A percentile compares a stretch with the other conserved stretches of the same genome.
phyloP scores from a whole-genome alignment of 768 basidiomycete species.

The Tricholoma matsutake region DNA sequence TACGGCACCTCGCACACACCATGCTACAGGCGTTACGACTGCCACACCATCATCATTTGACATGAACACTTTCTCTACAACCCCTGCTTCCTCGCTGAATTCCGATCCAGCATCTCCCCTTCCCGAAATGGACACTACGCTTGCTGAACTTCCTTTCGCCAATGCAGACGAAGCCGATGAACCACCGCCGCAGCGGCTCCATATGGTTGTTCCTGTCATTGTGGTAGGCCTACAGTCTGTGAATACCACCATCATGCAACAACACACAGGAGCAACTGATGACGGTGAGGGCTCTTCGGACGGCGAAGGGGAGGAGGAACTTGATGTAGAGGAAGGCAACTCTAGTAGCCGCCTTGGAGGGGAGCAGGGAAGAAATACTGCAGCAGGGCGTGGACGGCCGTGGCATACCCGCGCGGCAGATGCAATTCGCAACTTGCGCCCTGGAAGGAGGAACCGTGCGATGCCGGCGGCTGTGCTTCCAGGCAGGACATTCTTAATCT shows the following conservation, averaged over 20 bases:
- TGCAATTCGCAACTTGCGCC: conserved; percentile 53
- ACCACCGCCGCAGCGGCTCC: conserved; percentile 9
- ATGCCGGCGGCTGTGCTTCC: conserved; percentile 15
- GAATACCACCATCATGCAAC: conserved; percentile 33
- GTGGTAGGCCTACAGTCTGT: conserved; percentile 82
- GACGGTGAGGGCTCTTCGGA: conserved; percentile 1
- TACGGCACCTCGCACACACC: conserved; percentile 27
- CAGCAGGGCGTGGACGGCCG: conserved; percentile 17
- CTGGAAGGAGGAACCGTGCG: conserved; percentile 28
- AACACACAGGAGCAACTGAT: conserved; percentile 20
- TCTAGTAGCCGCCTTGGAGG: conserved; percentile 1
- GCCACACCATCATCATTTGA: conserved; percentile 10
- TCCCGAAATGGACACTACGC: conserved; percentile 10
- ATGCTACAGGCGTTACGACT: conserved; percentile 15
- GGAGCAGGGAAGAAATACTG: neutral
- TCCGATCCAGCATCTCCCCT: conserved; percentile 1
- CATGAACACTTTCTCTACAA: conserved; percentile 8
- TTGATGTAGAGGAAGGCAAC: conserved; percentile 8
- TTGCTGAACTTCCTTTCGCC: conserved; percentile 17
- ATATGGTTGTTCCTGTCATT: conserved; percentile 75
- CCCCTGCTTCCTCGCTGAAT: conserved; percentile 7
- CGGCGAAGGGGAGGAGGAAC: conserved; percentile 5
- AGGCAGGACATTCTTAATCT: conserved; percentile 80
- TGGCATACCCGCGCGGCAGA: conserved; percentile 67
- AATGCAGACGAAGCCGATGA: conserved; percentile 1